Conservation (phyloP, 2,329 filamentous ascomycete species). For the Cladosporium cucumerinum region DNA sequence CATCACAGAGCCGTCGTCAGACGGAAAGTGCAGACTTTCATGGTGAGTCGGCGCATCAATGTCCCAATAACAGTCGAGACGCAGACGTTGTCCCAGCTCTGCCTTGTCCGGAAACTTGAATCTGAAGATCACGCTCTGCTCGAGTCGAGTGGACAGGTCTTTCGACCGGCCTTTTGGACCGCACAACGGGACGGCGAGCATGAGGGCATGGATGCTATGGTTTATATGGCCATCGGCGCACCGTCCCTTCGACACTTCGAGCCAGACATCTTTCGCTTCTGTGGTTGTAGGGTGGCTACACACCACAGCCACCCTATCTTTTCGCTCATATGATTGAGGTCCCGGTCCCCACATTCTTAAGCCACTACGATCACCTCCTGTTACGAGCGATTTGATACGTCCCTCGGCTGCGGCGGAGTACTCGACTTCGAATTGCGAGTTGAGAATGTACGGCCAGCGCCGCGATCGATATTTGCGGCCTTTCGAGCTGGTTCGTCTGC, state of each 20-base stretch:
- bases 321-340: too few relatives aligned
- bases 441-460: neutral
- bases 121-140: neutral
- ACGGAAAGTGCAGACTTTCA: neutral
- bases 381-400: neutral
- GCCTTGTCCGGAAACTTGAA: neutral
- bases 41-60: neutral
- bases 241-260: neutral
- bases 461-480: neutral
- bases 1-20: neutral
- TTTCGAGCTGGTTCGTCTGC: neutral
- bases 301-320: too few relatives aligned
- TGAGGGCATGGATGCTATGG: neutral
- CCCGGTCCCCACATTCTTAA: too few relatives aligned
- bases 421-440: neutral
- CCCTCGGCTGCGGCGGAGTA: neutral
- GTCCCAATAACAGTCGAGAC: neutral
- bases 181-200: neutral
- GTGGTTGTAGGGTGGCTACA: too few relatives aligned
- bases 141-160: too few relatives aligned
- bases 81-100: neutral
- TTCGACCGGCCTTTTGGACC: too few relatives aligned
- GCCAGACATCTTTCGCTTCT: neutral
- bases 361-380: neutral
- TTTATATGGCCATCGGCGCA: neutral